Evolutionary conservation across 139 green algal genomes (phyloP).

Genomic region (Picochlorum sp.): DNA sequence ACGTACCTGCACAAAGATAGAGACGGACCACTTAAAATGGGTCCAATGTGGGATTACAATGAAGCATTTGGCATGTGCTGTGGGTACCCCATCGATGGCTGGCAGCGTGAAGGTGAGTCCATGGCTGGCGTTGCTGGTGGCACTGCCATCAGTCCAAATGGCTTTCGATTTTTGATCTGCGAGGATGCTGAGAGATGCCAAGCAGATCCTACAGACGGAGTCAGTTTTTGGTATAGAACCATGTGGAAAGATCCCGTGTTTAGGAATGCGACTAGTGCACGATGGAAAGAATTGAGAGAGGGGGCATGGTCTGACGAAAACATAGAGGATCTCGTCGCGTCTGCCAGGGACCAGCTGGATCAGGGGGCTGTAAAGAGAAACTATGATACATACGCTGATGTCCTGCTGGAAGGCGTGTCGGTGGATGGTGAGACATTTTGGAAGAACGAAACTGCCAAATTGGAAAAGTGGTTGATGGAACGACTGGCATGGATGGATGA

Average conservation of each 20-base stretch:
- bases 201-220: slow-evolving; percentile 20
- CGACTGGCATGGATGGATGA: slow-evolving; percentile 28
- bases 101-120: slow-evolving; percentile 16
- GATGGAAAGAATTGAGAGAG: slow-evolving; percentile 18
- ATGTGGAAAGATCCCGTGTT: slow-evolving; percentile 28
- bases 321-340: not conserved
- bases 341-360: not conserved
- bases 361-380: not conserved
- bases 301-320: slow-evolving; percentile 16
- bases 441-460: slow-evolving; percentile 3
- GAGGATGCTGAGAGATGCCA: slow-evolving; percentile 26
- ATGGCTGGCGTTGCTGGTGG: slow-evolving; percentile 36
- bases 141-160: slow-evolving; percentile 54
- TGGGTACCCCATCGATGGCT: slow-evolving; percentile 65
- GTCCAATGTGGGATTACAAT: slow-evolving; percentile 31
- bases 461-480: slow-evolving; percentile 15
- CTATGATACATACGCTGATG: slow-evolving; percentile 2
- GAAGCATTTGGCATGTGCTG: slow-evolving; percentile 76
- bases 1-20: slow-evolving; percentile 31
- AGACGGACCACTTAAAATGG: slow-evolving; percentile 12
- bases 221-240: slow-evolving; percentile 14
- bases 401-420: slow-evolving; percentile 4
- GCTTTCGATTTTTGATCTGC: slow-evolving; percentile 38
- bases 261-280: slow-evolving; percentile 1
- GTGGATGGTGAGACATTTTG: not conserved